Base-by-base conservation (phyloP, 768 basidiomycete species). In the Mycena epipterygia region DNA sequence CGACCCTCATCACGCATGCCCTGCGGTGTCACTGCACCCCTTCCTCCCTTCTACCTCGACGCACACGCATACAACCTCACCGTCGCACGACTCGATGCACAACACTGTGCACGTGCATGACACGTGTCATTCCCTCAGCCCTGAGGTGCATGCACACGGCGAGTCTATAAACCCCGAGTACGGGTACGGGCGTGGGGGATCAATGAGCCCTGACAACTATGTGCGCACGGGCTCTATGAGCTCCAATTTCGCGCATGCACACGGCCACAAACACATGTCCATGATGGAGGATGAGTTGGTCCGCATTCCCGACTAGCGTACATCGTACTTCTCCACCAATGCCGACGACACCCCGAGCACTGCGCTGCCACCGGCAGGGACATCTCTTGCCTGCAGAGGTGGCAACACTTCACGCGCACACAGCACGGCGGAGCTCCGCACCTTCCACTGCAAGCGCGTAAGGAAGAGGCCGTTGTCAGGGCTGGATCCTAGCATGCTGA, bases 1-100 rank as follows among this genome's bases (percentile, higher is more conserved):
- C 49, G 84, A 88, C 77, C 85, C 87, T 13, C 84, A 87, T 75
- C 84, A 91, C 71, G 84, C 90, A 7, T 88, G 90, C 7, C 82
- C 89, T 0, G 81, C 91, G 11, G 78, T 92, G 0, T 88, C 89
- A 5, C 83, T 91, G 14, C 86, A 87, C 81, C 57, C 37, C 42
- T 41, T 37, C 4, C n/a, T 37, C 41, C 41, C 7, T 42, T 17
- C 8, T 9, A 12, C 17, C 5, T 23, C 49, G 4, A 19, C 49
- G n/a, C n/a, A n/a, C n/a, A n/a, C n/a, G n/a, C n/a, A n/a, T n/a
- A n/a, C n/a, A n/a, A 4, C 41, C 41, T 5, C 8, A 9, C 21
- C 41, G 9, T 5, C 41, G 14, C 41, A 42, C 41, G 41, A 51
- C 12, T 16, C 7, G 16, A n/a, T 23, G 11, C 12, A 23, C 5